Evolutionary conservation across 371 early-diverging fungal genomes (phyloP).

Genomic region (Zychaea mexicana): DNA sequence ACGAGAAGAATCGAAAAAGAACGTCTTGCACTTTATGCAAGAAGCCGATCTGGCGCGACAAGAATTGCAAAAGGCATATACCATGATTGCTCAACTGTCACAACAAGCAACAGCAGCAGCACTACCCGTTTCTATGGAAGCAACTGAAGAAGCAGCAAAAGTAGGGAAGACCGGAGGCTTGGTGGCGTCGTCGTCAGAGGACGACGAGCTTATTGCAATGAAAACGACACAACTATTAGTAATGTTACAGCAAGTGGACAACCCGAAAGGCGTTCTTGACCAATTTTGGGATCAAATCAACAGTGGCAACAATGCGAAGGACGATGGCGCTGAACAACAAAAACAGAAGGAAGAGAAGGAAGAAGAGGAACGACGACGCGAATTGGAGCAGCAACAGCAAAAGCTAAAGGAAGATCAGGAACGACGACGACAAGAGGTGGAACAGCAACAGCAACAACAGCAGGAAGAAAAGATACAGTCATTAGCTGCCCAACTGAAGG

Average conservation of each 20-base stretch:
- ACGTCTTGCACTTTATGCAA: slow-evolving; percentile 41
- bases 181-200: neutral
- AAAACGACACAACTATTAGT: neutral
- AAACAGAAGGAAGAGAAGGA: neutral
- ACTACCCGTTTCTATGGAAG: neutral
- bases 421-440: too few relatives aligned
- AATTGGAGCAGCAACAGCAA: neutral
- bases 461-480: neutral
- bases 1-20: slow-evolving; percentile 44
- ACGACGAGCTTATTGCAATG: neutral
- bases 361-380: neutral
- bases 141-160: neutral
- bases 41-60: slow-evolving; percentile 34
- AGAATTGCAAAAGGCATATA: slow-evolving; percentile 26
- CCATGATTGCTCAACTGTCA: slow-evolving; percentile 18
- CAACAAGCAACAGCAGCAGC: neutral
- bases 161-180: neutral
- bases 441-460: neutral
- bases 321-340: neutral
- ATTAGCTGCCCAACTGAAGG: neutral
- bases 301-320: neutral
- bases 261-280: neutral
- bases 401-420: neutral
- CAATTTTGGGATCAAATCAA: neutral
- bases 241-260: neutral